These are phyloP conservation scores for Pogostemon cablin DNA, from an alignment of 257 asterid genomes.

Conservation along the genomic window DNA sequence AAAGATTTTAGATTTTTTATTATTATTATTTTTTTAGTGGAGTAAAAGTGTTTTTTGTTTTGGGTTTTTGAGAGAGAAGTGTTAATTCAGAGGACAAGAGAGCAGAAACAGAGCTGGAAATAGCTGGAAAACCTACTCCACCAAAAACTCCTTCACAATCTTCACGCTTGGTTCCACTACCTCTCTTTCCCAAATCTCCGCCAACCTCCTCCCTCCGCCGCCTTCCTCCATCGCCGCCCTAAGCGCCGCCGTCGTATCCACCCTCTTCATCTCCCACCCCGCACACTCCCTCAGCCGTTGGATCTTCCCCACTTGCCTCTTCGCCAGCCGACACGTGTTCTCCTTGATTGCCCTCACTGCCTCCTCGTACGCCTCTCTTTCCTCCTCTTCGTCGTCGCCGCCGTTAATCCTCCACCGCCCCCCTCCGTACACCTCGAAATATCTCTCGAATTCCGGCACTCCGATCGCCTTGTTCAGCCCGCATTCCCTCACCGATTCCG, in stretches of 20 bases:
- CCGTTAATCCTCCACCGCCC: slow-evolving; percentile 3
- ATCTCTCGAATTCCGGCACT: slow-evolving; percentile 72
- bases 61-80: not conserved
- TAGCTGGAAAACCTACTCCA: slow-evolving; percentile 84
- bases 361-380: slow-evolving; percentile 44
- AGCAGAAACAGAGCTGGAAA: slow-evolving; percentile 15
- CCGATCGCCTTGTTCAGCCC: slow-evolving; percentile 86
- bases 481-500: slow-evolving; percentile 37
- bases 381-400: slow-evolving; percentile 15
- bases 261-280: slow-evolving; percentile 79
- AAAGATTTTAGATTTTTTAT: too few relatives aligned
- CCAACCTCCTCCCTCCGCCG: slow-evolving; percentile 43
- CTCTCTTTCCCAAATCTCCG: slow-evolving; percentile 66
- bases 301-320: slow-evolving; percentile 73
- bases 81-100: slow-evolving; percentile 17
- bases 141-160: slow-evolving; percentile 82
- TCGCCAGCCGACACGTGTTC: slow-evolving; percentile 73
- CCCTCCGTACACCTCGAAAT: slow-evolving; percentile 38
- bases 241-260: slow-evolving; percentile 75
- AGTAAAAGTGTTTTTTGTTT: too few relatives aligned
- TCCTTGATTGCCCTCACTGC: slow-evolving; percentile 74
- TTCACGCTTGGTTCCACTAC: slow-evolving; percentile 80
- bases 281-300: slow-evolving; percentile 59
- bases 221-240: slow-evolving; percentile 44
- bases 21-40: too few relatives aligned